Conservation (phyloP, 768 basidiomycete genomes). For the Rhodotorula sphaerocarpa region DNA sequence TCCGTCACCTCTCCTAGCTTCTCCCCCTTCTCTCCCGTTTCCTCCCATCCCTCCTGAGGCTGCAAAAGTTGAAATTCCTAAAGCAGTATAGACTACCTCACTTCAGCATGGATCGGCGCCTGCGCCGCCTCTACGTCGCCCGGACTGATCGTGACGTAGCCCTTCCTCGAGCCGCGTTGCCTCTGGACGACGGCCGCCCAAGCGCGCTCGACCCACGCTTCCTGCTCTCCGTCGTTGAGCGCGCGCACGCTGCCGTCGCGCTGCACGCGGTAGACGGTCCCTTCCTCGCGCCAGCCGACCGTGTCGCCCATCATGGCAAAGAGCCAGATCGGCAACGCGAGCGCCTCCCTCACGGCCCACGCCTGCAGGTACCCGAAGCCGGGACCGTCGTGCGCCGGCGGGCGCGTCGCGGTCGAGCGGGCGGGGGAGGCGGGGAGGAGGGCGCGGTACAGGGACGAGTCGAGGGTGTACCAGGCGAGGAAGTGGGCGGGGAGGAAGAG, state of each 20-base stretch:
- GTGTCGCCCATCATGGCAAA: constrained; percentile 71
- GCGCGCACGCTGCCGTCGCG: constrained; percentile 26
- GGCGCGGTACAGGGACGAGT: constrained; percentile 71
- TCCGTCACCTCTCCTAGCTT: too few species aligned
- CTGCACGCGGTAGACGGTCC: constrained; percentile 53
- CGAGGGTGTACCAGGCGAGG: constrained; percentile 61
- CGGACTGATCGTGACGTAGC: constrained; percentile 24
- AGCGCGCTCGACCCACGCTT: constrained; percentile 18
- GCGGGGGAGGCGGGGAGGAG: constrained; percentile 48
- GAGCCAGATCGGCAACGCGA: constrained; percentile 82
- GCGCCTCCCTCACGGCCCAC: constrained; percentile 68
- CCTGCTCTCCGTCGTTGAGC: constrained; percentile 5
- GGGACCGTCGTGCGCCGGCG: constrained; percentile 32
- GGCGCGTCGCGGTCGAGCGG: constrained; percentile 7
- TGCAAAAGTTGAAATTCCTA: too few species aligned
- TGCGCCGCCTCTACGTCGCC: constrained; percentile 20
- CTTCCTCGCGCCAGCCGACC: constrained; percentile 69
- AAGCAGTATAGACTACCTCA: neutral
- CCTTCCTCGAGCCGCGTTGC: neutral
- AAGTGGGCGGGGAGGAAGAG: constrained; percentile 53
- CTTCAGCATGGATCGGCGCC: constrained; percentile 5
- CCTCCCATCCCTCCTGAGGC: too few species aligned
- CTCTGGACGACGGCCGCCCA: constrained; percentile 6
- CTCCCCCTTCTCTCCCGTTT: too few species aligned
- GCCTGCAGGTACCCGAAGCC: constrained; percentile 56